Base-by-base conservation (phyloP, 75 land plant species). In the Azolla pinnata region DNA sequence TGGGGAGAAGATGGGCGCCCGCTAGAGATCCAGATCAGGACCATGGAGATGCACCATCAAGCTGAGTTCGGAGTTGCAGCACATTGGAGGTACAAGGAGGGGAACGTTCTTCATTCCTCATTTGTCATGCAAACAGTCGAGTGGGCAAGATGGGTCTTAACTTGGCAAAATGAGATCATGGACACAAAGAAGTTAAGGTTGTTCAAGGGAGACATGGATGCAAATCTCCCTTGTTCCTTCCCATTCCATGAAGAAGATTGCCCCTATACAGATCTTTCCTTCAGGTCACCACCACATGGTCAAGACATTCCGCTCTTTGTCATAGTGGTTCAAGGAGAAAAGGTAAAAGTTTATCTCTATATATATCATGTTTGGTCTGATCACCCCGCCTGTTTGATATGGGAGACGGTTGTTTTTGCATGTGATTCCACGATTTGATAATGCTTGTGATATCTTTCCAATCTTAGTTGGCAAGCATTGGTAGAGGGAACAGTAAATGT, bases 71-170 rank as follows among this genome's bases (percentile, higher is more conserved):
- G 97, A 30, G 68, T 87, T 63, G 97, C 97, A 38, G 95, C 97
- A 46, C 97, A 91, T 42, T 91, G 97, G 97, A 79, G 89, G 54
- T 91, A 91, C 68, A 91, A 91, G 68, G 97, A 91, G 38, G 84
- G 79, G 29, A 77, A 81, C 52, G 69, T 78, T 30, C 50, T 68
- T 40, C 78, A 88, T 62, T 67, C 97, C 12, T 63, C 80, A 19
- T 88, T 78, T 63, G 65, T 85, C 19, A 79, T 88, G 38, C 89
- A 91, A 64, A 77, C 71, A 75, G 89, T 91, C 46, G 93, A 88
- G 59, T 91, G 97, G 97, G 97, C 95, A 26, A 69, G 97, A 31
- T 91, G 95, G 97, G 79, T 84, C 12, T 44, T 91, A n/a, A 84
- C 86, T 5, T 91, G 95, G 95, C 89, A 88, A 9, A 82, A 78